Base-by-base conservation (phyloP, 345 rosid genomes). In the Salix purpurea region DNA sequence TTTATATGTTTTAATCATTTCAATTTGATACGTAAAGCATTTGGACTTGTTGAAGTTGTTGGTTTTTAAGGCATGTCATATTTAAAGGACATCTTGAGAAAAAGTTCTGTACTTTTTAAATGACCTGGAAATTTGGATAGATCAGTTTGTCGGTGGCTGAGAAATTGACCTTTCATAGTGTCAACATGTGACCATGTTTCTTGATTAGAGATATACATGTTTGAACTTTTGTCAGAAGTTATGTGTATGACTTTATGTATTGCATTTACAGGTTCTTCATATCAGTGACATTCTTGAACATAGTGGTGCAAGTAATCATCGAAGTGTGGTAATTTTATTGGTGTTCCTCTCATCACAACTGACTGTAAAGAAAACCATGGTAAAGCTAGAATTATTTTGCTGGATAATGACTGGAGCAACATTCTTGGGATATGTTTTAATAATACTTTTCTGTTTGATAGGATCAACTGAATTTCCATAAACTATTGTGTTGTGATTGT, bases 401-500 rank as follows among this genome's bases (percentile, higher is more conserved):
- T 62, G n/a, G 1, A 72, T 12, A 12, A 39, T 76, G 2, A 48
- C 46, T 70, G 52, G 24, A 37, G 11, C 24, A 16, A 18, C 26
- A 28, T 30, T 56, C 48, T 62, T 18, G 16, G 30, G 21, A 73
- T 74, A 73, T 28, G 36, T 70, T 71, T 74, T 78, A 79, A 54
- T 71, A 54, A 37, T 67, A 48, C 71, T 75, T 64, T 48, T 71
- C 58, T 79, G 62, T 61, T 80, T 86, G 44, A 67, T 73, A 93
- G 99, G 91, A 93, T 86, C 88, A 85, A 79, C 80, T 93, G 84
- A 95, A 95, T 72, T 93, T 91, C 82, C 97, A 91, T 80, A 93
- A 95, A 87, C 88, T 95, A 30, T 77, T 93, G 76, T 90, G 92
- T 78, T 88, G 92, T 74, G 74, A 81, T 77, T 93, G 96, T 73